phyloP scores from a whole-genome alignment of 2,329 filamentous ascomycete genomes.

The Sporothrix globosa region DNA sequence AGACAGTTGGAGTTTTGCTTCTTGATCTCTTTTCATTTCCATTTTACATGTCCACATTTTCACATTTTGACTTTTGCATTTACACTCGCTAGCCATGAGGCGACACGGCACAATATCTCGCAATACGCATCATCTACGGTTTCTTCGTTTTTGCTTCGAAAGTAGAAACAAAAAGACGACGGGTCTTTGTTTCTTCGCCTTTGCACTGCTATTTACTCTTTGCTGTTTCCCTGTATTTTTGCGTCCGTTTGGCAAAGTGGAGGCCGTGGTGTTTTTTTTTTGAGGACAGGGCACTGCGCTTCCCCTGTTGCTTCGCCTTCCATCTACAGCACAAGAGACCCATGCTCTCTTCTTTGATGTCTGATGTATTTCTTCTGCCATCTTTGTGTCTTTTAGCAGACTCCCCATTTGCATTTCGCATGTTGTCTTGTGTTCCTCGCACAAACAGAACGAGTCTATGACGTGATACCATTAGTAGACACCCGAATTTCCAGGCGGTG shows the following conservation, averaged over 20 bases:
- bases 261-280: background rate
- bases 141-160: background rate
- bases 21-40: background rate
- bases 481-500: background rate
- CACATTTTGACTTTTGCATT: conserved; percentile 10
- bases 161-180: background rate
- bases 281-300: background rate
- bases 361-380: conserved; percentile 6
- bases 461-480: conserved; percentile 20
- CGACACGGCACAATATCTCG: conserved; percentile 2
- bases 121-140: conserved; percentile 6
- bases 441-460: background rate
- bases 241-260: background rate
- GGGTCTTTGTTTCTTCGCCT: background rate
- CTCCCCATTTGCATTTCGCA: background rate
- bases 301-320: background rate
- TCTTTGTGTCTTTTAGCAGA: background rate
- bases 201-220: background rate
- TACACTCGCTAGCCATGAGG: background rate
- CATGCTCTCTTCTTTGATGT: background rate
- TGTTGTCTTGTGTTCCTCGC: background rate
- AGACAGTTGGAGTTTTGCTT: too few species aligned
- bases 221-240: background rate
- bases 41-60: background rate
- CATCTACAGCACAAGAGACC: background rate